Evolutionary conservation across 2,329 filamentous ascomycete genomes (phyloP).

Genomic region (Clonostachys sp.): DNA sequence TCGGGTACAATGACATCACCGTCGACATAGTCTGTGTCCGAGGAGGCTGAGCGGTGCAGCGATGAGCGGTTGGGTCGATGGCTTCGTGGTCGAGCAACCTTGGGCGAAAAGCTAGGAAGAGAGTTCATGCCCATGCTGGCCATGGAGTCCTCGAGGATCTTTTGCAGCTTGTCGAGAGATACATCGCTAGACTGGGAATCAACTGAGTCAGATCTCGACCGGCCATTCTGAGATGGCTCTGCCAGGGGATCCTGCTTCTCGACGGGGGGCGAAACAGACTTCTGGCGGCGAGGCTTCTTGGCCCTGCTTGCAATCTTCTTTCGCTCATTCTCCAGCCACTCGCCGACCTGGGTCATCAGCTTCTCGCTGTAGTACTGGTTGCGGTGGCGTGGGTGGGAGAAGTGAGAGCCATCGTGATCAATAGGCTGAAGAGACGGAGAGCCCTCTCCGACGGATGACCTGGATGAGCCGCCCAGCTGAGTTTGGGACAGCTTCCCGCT

Average conservation of each 20-base stretch:
- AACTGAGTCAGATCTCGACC: conserved; percentile 46
- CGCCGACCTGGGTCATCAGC: conserved; percentile 68
- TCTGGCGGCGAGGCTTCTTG: conserved; percentile 33
- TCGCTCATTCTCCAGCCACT: conserved; percentile 82
- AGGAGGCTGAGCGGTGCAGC: conserved; percentile 53
- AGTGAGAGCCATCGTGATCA: conserved; percentile 14
- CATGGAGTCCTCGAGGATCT: conserved; percentile 69
- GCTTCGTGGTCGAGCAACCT: conserved; percentile 33
- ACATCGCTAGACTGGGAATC: conserved; percentile 64
- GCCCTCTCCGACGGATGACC: conserved; percentile 33
- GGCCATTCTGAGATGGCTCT: not conserved
- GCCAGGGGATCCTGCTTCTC: conserved; percentile 10
- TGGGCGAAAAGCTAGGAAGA: conserved; percentile 23
- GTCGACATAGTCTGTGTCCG: conserved; percentile 82
- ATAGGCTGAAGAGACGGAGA: conserved; percentile 16
- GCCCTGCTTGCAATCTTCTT: conserved; percentile 50
- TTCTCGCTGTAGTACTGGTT: conserved; percentile 42
- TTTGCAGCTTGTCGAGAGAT: conserved; percentile 76
- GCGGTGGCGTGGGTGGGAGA: conserved; percentile 12
- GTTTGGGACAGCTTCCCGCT: conserved; percentile 20
- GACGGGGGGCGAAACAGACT: conserved; percentile 29
- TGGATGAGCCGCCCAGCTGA: conserved; percentile 30
- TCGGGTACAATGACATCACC: conserved; percentile 78
- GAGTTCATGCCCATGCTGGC: conserved; percentile 40
- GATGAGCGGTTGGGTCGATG: conserved; percentile 18